phyloP scores from a whole-genome alignment of 1,284 basidiomycete genomes.

The Puccinia horiana region DNA sequence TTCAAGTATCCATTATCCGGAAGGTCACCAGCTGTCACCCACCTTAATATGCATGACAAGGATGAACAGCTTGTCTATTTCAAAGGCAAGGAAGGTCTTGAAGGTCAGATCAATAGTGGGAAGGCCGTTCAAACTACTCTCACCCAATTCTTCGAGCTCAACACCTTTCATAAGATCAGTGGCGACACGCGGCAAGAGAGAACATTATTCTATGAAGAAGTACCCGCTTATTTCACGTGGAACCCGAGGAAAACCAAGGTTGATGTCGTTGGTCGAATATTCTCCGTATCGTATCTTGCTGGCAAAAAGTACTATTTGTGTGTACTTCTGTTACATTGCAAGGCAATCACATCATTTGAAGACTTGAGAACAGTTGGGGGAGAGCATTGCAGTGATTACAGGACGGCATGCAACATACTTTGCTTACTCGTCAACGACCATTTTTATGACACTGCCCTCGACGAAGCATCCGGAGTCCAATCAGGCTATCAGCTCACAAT shows the following conservation, averaged over 20 bases:
- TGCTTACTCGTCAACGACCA: background rate
- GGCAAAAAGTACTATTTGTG: no score
- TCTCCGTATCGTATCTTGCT: background rate
- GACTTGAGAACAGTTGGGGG: background rate
- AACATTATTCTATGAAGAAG: background rate
- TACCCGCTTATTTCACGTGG: background rate
- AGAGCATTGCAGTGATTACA: background rate
- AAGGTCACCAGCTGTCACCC: background rate
- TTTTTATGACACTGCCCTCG: background rate
- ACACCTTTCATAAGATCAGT: background rate
- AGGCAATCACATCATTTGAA: no score
- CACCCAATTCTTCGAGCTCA: background rate
- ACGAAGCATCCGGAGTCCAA: background rate
- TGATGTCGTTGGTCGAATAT: background rate
- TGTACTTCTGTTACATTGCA: no score
- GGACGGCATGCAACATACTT: background rate
- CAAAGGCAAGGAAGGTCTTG: background rate
- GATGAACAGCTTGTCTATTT: background rate
- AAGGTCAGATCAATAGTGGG: background rate
- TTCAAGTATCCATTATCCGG: constrained; percentile 58
- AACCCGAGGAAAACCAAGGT: background rate
- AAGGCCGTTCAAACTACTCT: background rate
- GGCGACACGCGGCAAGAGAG: background rate
- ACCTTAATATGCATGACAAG: background rate
- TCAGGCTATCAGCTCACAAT: background rate